These are phyloP conservation scores for Lachancea lanzarotensis DNA, from an alignment of 805 yeast species.

Conservation along the genomic window DNA sequence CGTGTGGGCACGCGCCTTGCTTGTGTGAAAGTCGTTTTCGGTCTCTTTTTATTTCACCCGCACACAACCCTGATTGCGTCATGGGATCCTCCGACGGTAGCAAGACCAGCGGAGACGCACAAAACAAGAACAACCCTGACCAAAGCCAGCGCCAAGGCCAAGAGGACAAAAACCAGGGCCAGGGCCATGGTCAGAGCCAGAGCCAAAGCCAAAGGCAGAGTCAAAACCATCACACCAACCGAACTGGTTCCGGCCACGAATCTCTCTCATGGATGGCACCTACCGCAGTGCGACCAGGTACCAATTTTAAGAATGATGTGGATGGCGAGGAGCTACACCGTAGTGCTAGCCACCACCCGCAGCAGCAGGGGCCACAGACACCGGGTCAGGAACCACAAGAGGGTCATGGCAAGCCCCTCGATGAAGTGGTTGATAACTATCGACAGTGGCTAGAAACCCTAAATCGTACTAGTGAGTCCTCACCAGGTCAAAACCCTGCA, in stretches of 20 bases:
- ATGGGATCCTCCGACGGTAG: neutral
- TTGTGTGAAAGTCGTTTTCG: neutral
- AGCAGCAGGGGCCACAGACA: neutral
- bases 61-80: conserved; percentile 4
- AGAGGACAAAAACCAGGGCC: neutral
- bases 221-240: neutral
- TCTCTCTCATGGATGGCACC: neutral
- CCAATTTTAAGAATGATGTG: neutral
- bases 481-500: neutral
- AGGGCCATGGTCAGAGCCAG: neutral
- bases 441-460: neutral
- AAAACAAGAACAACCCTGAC: neutral
- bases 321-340: neutral
- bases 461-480: neutral
- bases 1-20: neutral
- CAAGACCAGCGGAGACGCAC: neutral
- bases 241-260: neutral
- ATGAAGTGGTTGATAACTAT: neutral
- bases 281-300: too few species aligned
- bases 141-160: neutral
- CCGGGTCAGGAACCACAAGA: neutral
- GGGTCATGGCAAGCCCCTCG: neutral
- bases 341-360: neutral
- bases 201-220: neutral
- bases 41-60: neutral